A percentile compares a stretch with the other conserved stretches of the same genome.
These are phyloP conservation scores for Phytophthora boehmeriae DNA, from an alignment of 352 stramenopile species.

Conservation along the genomic window DNA sequence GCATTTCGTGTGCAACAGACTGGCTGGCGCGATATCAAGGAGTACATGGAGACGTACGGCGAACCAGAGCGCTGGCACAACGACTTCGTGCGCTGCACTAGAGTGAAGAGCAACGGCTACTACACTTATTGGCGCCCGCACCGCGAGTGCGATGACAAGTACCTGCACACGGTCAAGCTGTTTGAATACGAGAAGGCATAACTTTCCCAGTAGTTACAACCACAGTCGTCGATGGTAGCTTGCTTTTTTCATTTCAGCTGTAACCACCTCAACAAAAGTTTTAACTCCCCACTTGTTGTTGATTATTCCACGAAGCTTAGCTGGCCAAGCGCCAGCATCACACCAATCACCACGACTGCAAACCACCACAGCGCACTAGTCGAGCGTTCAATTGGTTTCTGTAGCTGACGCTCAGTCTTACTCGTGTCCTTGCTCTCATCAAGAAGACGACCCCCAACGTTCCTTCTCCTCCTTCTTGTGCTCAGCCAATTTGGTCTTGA, in stretches of 20 bases:
- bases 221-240: too few species aligned
- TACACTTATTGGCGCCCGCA: constrained; percentile 82
- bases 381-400: constrained; percentile 15
- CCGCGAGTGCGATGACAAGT: constrained; percentile 85
- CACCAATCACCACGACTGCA: constrained; percentile 40
- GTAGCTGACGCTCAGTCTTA: constrained; percentile 5
- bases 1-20: constrained; percentile 78
- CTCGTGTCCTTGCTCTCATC: constrained; percentile 30
- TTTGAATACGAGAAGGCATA: constrained; percentile 58
- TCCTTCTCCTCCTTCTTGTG: constrained; percentile 73
- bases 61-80: constrained; percentile 78
- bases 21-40: constrained; percentile 76
- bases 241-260: too few species aligned
- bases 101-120: constrained; percentile 83
- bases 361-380: constrained; percentile 42
- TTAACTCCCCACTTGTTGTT: neutral
- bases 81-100: constrained; percentile 77
- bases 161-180: constrained; percentile 78
- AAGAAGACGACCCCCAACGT: constrained; percentile 67
- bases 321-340: constrained; percentile 40
- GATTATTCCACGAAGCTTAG: constrained; percentile 43
- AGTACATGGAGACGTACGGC: constrained; percentile 82
- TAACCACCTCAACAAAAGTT: too few species aligned
- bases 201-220: too few species aligned
- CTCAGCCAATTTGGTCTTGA: constrained; percentile 55